These are phyloP conservation scores for Artemisia annua DNA, from an alignment of 129 eudicot species.

Conservation along the genomic window DNA sequence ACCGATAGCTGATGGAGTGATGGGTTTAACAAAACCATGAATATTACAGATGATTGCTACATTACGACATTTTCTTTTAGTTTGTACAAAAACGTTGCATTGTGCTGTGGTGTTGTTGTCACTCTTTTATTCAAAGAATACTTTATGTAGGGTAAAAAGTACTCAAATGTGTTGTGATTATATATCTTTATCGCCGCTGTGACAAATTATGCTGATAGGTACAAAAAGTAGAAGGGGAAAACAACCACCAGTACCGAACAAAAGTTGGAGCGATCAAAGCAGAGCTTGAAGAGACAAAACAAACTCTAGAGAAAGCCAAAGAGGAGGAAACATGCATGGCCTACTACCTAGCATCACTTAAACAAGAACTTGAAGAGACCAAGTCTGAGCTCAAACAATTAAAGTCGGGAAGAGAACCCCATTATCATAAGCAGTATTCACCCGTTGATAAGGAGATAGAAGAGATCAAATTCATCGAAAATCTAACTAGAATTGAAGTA, in stretches of 20 bases:
- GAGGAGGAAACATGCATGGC: slow-evolving; percentile 75
- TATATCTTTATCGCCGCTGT: neutral
- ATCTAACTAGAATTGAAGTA: slow-evolving; percentile 14
- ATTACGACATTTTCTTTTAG: neutral
- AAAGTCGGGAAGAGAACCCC: slow-evolving; percentile 38
- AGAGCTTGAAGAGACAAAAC: slow-evolving; percentile 69
- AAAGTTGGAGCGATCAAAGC: slow-evolving; percentile 42
- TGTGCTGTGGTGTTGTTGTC: no score
- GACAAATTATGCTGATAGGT: slow-evolving; percentile 34
- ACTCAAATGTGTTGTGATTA: slow-evolving; percentile 1
- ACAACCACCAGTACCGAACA: slow-evolving; percentile 22
- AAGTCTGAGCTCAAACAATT: slow-evolving; percentile 65
- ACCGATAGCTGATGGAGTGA: no score
- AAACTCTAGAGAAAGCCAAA: slow-evolving; percentile 59
- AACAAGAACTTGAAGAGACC: slow-evolving; percentile 81
- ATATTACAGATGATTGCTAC: neutral
- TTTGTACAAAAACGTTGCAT: neutral
- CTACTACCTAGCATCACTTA: slow-evolving; percentile 53
- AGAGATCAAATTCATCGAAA: slow-evolving; percentile 62
- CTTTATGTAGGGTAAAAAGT: neutral
- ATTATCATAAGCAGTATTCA: slow-evolving; percentile 16
- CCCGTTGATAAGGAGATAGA: slow-evolving; percentile 46
- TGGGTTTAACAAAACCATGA: neutral
- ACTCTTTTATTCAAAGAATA: no score
- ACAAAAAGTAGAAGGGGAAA: slow-evolving; percentile 27